These are phyloP conservation scores for Pyrus pyrifolia DNA, from an alignment of 306 rosid species.

Conservation along the genomic window DNA sequence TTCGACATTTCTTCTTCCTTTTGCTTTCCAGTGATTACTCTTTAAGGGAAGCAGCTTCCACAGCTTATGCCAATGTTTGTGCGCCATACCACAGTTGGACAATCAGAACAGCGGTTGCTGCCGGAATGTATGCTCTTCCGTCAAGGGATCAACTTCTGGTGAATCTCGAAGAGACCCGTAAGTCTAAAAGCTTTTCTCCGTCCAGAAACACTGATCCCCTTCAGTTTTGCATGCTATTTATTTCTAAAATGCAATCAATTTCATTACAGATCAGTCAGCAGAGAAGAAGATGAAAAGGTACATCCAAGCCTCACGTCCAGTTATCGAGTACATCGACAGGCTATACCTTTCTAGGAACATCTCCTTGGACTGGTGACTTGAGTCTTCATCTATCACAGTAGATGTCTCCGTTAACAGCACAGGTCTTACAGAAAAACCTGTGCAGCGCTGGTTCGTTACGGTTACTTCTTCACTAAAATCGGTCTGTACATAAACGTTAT, in stretches of 20 bases:
- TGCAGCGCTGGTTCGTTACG: not conserved
- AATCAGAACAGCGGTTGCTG: slow-evolving; percentile 80
- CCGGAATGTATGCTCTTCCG: slow-evolving; percentile 95
- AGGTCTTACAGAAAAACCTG: too few species aligned
- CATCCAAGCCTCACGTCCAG: slow-evolving; percentile 50
- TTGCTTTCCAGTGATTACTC: slow-evolving; percentile 42
- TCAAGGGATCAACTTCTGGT: slow-evolving; percentile 69
- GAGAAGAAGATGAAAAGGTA: slow-evolving; percentile 84
- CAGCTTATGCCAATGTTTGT: slow-evolving; percentile 76
- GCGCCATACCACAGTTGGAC: slow-evolving; percentile 93
- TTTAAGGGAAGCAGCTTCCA: slow-evolving; percentile 66
- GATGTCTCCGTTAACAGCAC: not conserved
- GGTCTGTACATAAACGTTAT: not conserved
- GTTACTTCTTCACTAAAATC: not conserved
- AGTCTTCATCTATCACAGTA: slow-evolving; percentile 14
- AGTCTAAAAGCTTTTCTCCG: not conserved
- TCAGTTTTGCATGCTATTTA: not conserved
- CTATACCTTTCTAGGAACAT: slow-evolving; percentile 63
- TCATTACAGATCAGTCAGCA: slow-evolving; percentile 64
- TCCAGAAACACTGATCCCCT: not conserved
- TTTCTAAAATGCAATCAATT: not conserved
- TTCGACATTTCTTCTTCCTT: not conserved
- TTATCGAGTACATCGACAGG: slow-evolving; percentile 73
- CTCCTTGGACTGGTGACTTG: slow-evolving; percentile 79
- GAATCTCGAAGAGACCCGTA: slow-evolving; percentile 78